A percentile compares a stretch with the other conserved stretches of the same genome.
These are phyloP conservation scores for Penicillium sp. DNA, from an alignment of 2,329 filamentous ascomycete species.

Conservation along the genomic window DNA sequence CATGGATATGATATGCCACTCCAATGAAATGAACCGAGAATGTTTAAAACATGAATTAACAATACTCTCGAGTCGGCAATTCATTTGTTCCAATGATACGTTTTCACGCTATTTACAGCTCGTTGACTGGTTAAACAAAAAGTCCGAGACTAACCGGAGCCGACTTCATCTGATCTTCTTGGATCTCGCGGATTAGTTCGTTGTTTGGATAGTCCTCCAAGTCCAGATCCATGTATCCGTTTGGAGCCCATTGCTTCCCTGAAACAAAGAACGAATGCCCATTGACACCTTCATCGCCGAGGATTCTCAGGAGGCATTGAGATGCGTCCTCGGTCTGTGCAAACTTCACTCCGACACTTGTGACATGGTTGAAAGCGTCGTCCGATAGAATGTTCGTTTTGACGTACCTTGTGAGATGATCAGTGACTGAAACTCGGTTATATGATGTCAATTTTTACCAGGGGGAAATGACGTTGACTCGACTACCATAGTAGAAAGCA, in stretches of 20 bases:
- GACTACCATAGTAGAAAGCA: conserved; percentile 34
- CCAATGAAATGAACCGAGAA: not conserved
- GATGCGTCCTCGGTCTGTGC: conserved; percentile 28
- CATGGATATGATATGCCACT: not conserved
- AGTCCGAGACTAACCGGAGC: conserved; percentile 5
- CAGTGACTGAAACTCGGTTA: not conserved
- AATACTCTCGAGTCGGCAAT: too few relatives aligned
- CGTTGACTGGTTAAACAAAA: not conserved
- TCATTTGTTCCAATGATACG: too few relatives aligned
- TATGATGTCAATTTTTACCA: conserved; percentile 26
- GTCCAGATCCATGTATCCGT: conserved; percentile 33
- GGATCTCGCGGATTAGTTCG: conserved; percentile 1
- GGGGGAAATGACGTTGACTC: conserved; percentile 42
- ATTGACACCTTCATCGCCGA: conserved; percentile 29
- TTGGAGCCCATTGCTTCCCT: conserved; percentile 32
- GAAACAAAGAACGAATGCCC: conserved; percentile 39
- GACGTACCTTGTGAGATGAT: conserved; percentile 33
- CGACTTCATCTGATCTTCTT: conserved; percentile 5
- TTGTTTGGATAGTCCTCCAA: not conserved
- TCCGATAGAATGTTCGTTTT: conserved; percentile 35
- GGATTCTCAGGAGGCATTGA: conserved; percentile 26
- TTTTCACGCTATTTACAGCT: not conserved
- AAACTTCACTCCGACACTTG: conserved; percentile 29
- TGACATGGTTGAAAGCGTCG: conserved; percentile 27
- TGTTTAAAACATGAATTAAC: too few relatives aligned